These are phyloP conservation scores for Dicorynia guianensis DNA, from an alignment of 306 rosid genomes.

Conservation along the genomic window DNA sequence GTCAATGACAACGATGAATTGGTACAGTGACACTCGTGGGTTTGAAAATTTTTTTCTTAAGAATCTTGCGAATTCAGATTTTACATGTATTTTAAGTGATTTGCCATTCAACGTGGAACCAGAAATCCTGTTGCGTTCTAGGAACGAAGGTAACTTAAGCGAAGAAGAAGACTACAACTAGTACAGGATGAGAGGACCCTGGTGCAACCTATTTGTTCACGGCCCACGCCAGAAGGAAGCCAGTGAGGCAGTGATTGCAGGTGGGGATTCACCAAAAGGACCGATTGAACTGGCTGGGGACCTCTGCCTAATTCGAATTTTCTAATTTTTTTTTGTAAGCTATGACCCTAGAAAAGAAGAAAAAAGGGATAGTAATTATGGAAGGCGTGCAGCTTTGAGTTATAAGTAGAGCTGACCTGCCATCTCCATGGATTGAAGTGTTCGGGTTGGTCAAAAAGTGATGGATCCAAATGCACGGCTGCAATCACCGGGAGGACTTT, in stretches of 20 bases:
- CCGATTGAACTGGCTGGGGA: conserved; percentile 61
- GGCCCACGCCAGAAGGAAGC: conserved; percentile 25
- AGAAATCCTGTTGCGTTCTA: conserved; percentile 13
- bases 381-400: conserved; percentile 47
- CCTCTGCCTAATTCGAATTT: conserved; percentile 40
- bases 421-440: conserved; percentile 99
- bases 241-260: conserved; percentile 47
- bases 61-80: too few relatives aligned
- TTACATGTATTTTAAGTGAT: too few relatives aligned
- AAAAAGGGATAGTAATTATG: conserved; percentile 41
- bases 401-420: conserved; percentile 73
- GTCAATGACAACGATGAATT: too few relatives aligned
- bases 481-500: conserved; percentile 99
- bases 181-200: conserved; percentile 18
- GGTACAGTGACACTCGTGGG: too few relatives aligned
- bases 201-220: conserved; percentile 14
- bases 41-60: too few relatives aligned
- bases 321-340: not conserved
- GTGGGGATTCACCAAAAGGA: conserved; percentile 55
- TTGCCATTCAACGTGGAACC: conserved; percentile 17
- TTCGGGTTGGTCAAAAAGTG: conserved; percentile 92
- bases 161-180: not conserved
- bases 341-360: conserved; percentile 38
- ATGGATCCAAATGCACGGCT: conserved; percentile 95
- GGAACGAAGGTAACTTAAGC: conserved; percentile 33